These are phyloP conservation scores for Eimeria necatrix DNA, from an alignment of 169 alveolate species.

Conservation along the genomic window DNA sequence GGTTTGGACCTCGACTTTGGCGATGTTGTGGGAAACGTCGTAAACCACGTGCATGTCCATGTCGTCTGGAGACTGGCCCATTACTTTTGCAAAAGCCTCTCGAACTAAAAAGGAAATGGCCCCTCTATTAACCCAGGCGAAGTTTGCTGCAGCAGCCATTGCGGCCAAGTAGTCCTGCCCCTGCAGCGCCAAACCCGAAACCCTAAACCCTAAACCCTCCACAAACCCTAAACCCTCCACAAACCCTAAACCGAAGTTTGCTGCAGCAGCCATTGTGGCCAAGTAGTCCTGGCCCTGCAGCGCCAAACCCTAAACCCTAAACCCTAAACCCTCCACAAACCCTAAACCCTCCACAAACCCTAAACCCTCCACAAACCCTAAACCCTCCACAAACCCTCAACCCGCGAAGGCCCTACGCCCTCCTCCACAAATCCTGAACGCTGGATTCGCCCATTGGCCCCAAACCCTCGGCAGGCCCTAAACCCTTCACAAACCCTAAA, in stretches of 20 bases:
- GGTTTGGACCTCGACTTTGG: conserved; percentile 90
- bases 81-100: conserved; percentile 87
- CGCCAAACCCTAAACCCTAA: no score
- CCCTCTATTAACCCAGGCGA: conserved; percentile 94
- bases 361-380: no score
- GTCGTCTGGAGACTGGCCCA: conserved; percentile 91
- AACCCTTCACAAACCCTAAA: no score
- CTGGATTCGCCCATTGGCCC: no score
- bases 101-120: conserved; percentile 86
- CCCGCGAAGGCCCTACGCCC: no score
- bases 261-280: conserved; percentile 94
- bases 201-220: no score
- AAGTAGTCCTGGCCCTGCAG: conserved; percentile 90
- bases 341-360: no score
- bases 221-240: conserved; percentile 87
- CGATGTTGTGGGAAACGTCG: conserved; percentile 94
- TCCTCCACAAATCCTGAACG: no score
- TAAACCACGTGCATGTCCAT: conserved; percentile 95
- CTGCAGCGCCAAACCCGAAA: conserved; percentile 62
- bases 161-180: conserved; percentile 92
- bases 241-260: conserved; percentile 96
- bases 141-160: conserved; percentile 95
- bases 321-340: no score
- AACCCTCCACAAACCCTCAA: no score
- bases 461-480: no score